Conservation (phyloP, 139 green algal species). For the Chlorella sp. region DNA sequence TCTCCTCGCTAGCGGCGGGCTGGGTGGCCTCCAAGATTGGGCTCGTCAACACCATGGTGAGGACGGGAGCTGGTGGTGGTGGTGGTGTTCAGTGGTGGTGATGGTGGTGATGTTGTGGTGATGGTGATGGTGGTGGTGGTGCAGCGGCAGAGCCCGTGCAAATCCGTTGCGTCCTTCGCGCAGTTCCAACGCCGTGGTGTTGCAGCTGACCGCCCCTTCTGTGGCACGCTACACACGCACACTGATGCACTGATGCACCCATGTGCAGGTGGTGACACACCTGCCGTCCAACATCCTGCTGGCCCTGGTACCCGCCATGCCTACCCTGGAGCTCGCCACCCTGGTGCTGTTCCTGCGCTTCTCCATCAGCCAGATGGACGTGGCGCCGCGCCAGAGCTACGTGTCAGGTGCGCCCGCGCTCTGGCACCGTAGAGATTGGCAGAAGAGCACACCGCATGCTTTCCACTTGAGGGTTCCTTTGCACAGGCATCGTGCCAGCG, state of each 20-base stretch:
- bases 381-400: constrained; percentile 22
- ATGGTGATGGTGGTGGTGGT: too few relatives aligned
- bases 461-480: too few relatives aligned
- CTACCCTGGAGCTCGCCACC: constrained; percentile 7
- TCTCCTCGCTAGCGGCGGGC: constrained; percentile 15
- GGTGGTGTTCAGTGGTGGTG: neutral
- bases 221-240: too few relatives aligned
- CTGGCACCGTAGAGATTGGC: neutral
- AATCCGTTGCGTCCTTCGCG: too few relatives aligned
- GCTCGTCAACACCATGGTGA: constrained; percentile 35
- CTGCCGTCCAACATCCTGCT: constrained; percentile 32
- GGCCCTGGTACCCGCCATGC: constrained; percentile 20
- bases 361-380: constrained; percentile 27
- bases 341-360: constrained; percentile 21
- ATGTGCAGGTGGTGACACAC: constrained; percentile 21
- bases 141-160: too few relatives aligned
- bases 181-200: neutral
- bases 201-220: too few relatives aligned
- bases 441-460: neutral
- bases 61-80: too few relatives aligned
- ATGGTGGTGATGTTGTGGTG: neutral
- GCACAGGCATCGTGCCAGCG: too few relatives aligned
- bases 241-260: too few relatives aligned
- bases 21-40: constrained; percentile 22
- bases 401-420: constrained; percentile 4